A percentile compares a stretch with the other conserved stretches of the same genome.
Evolutionary conservation across 441 rosid genomes (phyloP).

Genomic region (Gossypium lobatum): DNA sequence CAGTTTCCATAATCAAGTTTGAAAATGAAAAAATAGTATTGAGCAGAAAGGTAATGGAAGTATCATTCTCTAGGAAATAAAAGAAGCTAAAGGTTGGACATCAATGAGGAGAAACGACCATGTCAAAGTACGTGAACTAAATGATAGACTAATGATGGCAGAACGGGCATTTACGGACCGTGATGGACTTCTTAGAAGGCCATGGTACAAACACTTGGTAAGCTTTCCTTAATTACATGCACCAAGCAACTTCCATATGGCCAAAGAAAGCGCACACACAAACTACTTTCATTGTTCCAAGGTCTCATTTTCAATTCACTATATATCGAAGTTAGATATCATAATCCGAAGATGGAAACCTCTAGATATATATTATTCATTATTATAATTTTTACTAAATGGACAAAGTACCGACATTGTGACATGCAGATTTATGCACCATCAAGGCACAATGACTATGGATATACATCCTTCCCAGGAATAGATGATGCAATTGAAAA

Average conservation of each 20-base stretch:
- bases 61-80: slow-evolving; percentile 34
- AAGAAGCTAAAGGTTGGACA: slow-evolving; percentile 37
- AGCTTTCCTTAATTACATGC: slow-evolving; percentile 8
- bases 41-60: slow-evolving; percentile 1
- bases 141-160: slow-evolving; percentile 82
- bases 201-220: slow-evolving; percentile 89
- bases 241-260: not conserved
- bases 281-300: not conserved
- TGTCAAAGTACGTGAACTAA: slow-evolving; percentile 50
- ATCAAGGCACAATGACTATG: slow-evolving; percentile 63
- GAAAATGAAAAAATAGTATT: slow-evolving; percentile 5
- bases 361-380: not conserved
- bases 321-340: not conserved
- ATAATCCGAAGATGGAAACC: not conserved
- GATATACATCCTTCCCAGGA: slow-evolving; percentile 71
- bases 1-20: slow-evolving; percentile 7
- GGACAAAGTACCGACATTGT: not conserved
- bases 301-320: not conserved
- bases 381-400: not conserved
- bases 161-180: slow-evolving; percentile 72
- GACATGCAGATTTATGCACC: slow-evolving; percentile 56
- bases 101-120: slow-evolving; percentile 30
- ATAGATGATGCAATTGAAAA: slow-evolving; percentile 59
- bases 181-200: slow-evolving; percentile 60
- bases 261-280: no score